Evolutionary conservation across 768 basidiomycete species (phyloP).

Genomic region (Tylopilus rubrobrunneus): DNA sequence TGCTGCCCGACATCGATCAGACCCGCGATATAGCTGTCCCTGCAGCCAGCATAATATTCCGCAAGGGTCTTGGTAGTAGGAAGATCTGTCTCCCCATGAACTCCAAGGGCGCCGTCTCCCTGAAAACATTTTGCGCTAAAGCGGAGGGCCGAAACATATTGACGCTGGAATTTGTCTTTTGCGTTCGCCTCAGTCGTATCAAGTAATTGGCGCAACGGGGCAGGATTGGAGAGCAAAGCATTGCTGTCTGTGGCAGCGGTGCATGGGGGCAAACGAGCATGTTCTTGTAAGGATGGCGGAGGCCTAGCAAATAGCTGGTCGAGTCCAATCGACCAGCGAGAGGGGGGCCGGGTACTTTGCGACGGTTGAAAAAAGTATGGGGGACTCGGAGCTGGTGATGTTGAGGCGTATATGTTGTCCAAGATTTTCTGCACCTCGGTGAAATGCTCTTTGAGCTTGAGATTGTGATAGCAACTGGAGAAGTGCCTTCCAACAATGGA

Average conservation of each 20-base stretch:
- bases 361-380: slow-evolving; percentile 7
- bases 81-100: neutral
- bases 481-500: slow-evolving; percentile 4
- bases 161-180: slow-evolving; percentile 10
- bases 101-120: neutral
- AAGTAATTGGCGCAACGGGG: slow-evolving; percentile 7
- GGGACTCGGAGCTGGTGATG: too few relatives aligned
- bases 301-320: slow-evolving; percentile 4
- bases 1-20: neutral
- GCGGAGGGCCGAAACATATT: slow-evolving; percentile 9
- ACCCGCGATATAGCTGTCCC: neutral
- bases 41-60: slow-evolving; percentile 9
- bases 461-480: slow-evolving; percentile 11
- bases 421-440: slow-evolving; percentile 8
- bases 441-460: slow-evolving; percentile 12
- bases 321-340: neutral
- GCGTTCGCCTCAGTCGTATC: neutral
- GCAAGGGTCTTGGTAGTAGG: slow-evolving; percentile 2
- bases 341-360: neutral
- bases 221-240: neutral
- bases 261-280: neutral
- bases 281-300: neutral
- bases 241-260: neutral
- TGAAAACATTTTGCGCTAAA: slow-evolving; percentile 10
- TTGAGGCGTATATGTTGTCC: neutral